Conservation (phyloP, 1,139 yeast species). For the Scheffersomyces titani region DNA sequence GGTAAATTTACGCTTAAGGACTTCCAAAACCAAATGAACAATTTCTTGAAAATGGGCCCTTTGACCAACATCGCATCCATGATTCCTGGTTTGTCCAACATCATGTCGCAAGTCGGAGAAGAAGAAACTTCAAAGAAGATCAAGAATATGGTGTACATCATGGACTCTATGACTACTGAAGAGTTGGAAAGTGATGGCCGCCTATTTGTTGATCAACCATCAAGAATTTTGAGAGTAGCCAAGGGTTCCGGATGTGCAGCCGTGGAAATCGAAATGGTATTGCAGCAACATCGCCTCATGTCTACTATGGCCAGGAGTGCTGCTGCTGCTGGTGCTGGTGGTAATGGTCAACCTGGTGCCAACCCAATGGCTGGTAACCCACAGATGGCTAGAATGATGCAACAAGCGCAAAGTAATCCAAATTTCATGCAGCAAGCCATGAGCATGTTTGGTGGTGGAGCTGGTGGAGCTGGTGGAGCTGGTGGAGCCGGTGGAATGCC, state of each 20-base stretch:
- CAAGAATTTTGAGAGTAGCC: slow-evolving; percentile 86
- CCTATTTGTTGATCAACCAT: slow-evolving; percentile 77
- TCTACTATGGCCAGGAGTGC: slow-evolving; percentile 86
- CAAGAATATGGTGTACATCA: slow-evolving; percentile 85
- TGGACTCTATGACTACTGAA: slow-evolving; percentile 94
- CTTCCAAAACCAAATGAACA: slow-evolving; percentile 93
- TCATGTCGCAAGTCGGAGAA: slow-evolving; percentile 87
- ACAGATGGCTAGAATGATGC: slow-evolving; percentile 25
- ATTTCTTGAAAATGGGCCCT: slow-evolving; percentile 96
- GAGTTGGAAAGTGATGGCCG: slow-evolving; percentile 92
- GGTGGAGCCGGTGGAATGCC: slow-evolving; percentile 35
- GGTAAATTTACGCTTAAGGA: slow-evolving; percentile 93
- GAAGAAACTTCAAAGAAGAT: slow-evolving; percentile 83
- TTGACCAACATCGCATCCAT: slow-evolving; percentile 88
- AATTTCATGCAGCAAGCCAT: slow-evolving; percentile 48
- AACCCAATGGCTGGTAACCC: slow-evolving; percentile 14
- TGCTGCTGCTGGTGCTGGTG: slow-evolving; percentile 47
- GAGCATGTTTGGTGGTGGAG: slow-evolving; percentile 50
- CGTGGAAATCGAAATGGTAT: slow-evolving; percentile 89
- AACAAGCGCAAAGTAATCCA: slow-evolving; percentile 52
- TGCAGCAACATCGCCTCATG: slow-evolving; percentile 93
- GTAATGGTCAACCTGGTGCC: slow-evolving; percentile 31
- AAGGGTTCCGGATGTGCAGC: slow-evolving; percentile 95
- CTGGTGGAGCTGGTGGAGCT: slow-evolving; percentile 40
- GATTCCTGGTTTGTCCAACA: slow-evolving; percentile 90